These are phyloP conservation scores for Chlorella sp. DNA, from an alignment of 139 green algal genomes.

Conservation along the genomic window DNA sequence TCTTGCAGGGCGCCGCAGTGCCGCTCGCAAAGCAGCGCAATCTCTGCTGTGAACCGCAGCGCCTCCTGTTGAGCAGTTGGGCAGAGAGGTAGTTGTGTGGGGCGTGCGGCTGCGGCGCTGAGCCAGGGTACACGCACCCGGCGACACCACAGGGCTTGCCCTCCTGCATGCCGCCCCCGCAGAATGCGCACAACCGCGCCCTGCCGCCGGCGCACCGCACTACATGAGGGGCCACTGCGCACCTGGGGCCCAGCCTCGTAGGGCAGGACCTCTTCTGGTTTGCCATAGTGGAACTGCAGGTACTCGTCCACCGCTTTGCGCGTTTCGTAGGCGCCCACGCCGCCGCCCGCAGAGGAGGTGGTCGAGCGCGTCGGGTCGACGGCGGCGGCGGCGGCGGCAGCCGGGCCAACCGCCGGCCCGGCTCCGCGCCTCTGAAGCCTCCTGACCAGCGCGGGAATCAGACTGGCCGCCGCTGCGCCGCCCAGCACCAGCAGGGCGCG, in stretches of 20 bases:
- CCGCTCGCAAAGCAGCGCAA: slow-evolving; percentile 50
- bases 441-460: slow-evolving; percentile 5
- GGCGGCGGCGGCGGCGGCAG: background rate
- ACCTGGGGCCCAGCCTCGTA: slow-evolving; percentile 29
- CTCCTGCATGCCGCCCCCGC: no score
- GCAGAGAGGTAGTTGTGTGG: background rate
- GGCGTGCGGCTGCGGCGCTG: no score
- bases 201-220: no score
- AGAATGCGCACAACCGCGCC: background rate
- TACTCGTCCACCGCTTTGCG: slow-evolving; percentile 58
- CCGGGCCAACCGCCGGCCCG: background rate
- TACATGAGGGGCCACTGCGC: no score
- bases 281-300: slow-evolving; percentile 56
- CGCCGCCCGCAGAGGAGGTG: slow-evolving; percentile 31
- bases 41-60: slow-evolving; percentile 34
- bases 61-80: slow-evolving; percentile 23
- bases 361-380: slow-evolving; percentile 4
- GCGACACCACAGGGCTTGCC: no score
- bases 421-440: background rate
- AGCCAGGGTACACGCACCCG: no score
- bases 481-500: slow-evolving; percentile 7
- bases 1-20: slow-evolving; percentile 51
- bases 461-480: background rate
- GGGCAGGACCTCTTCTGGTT: slow-evolving; percentile 40
- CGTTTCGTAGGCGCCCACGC: slow-evolving; percentile 42